Conservation (phyloP, 176 grass and related monocot species). For the Aechmea fasciata region DNA sequence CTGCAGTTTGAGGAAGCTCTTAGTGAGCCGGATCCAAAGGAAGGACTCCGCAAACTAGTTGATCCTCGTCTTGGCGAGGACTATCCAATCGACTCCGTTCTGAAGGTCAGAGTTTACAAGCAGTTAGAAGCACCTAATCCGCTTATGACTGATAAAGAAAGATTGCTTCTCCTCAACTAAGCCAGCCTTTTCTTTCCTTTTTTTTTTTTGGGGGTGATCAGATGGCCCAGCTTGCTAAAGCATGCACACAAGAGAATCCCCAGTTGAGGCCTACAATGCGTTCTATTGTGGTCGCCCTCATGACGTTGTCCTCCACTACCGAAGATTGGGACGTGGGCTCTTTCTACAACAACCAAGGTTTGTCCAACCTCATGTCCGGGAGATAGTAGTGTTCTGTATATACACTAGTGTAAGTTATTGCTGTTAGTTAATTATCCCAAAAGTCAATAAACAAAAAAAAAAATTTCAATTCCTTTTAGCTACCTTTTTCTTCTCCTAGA, state of each 20-base stretch:
- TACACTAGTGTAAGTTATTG: too few species aligned
- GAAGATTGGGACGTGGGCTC: constrained; percentile 73
- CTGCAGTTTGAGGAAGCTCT: constrained; percentile 77
- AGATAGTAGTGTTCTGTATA: constrained; percentile 19
- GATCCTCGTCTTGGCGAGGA: constrained; percentile 64
- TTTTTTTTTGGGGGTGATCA: constrained; percentile 14
- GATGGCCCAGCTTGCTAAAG: constrained; percentile 65
- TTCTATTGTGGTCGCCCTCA: constrained; percentile 69
- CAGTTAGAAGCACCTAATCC: neutral
- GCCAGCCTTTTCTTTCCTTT: neutral
- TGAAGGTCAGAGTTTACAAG: constrained; percentile 33
- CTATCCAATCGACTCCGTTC: constrained; percentile 49
- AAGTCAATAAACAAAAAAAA: too few species aligned
- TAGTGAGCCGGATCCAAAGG: constrained; percentile 40
- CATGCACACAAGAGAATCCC: constrained; percentile 74
- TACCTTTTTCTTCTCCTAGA: too few species aligned
- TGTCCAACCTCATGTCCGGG: constrained; percentile 64
- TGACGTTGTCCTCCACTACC: constrained; percentile 59
- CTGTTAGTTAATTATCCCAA: too few species aligned
- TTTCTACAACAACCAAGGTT: constrained; percentile 44
- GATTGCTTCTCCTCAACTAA: neutral
- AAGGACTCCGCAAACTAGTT: constrained; percentile 38
- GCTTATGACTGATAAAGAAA: neutral
- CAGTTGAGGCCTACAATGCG: constrained; percentile 63
- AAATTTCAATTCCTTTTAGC: too few species aligned